These are phyloP conservation scores for Suillus spraguei DNA, from an alignment of 768 basidiomycete genomes.

Conservation along the genomic window DNA sequence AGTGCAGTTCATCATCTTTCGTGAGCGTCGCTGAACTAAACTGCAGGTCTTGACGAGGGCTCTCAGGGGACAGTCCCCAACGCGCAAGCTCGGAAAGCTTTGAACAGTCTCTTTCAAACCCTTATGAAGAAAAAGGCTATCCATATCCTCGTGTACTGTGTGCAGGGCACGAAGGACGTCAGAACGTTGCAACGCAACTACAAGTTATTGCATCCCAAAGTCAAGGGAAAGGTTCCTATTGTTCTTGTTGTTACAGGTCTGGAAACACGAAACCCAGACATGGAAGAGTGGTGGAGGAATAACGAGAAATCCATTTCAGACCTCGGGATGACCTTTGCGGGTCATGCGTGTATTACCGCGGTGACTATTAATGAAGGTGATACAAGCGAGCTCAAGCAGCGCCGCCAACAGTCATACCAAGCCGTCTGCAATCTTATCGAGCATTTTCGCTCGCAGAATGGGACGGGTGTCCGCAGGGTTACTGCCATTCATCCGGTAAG, in stretches of 20 bases:
- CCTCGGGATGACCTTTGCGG: slow-evolving; percentile 30
- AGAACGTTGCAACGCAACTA: slow-evolving; percentile 40
- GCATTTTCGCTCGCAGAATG: background rate
- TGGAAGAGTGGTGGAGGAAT: slow-evolving; percentile 36
- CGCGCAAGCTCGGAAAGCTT: background rate
- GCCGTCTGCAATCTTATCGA: slow-evolving; percentile 25
- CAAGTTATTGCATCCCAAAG: slow-evolving; percentile 39
- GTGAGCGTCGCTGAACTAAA: background rate
- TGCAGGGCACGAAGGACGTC: no score
- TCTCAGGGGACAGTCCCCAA: background rate
- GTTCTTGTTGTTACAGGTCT: slow-evolving; percentile 43
- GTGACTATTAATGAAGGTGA: slow-evolving; percentile 21
- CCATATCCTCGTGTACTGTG: slow-evolving; percentile 34
- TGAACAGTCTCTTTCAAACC: background rate
- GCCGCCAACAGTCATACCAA: slow-evolving; percentile 26
- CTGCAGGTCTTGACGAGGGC: background rate
- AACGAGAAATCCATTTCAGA: slow-evolving; percentile 27
- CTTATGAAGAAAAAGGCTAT: slow-evolving; percentile 14
- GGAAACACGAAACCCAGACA: slow-evolving; percentile 33
- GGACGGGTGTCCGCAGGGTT: no score
- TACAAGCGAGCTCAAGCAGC: slow-evolving; percentile 19
- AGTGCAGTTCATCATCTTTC: background rate
- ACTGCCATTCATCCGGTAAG: background rate
- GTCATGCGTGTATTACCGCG: slow-evolving; percentile 35
- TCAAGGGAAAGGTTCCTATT: slow-evolving; percentile 41